These are phyloP conservation scores for Rosa chinensis DNA, from an alignment of 306 rosid species.

Conservation along the genomic window DNA sequence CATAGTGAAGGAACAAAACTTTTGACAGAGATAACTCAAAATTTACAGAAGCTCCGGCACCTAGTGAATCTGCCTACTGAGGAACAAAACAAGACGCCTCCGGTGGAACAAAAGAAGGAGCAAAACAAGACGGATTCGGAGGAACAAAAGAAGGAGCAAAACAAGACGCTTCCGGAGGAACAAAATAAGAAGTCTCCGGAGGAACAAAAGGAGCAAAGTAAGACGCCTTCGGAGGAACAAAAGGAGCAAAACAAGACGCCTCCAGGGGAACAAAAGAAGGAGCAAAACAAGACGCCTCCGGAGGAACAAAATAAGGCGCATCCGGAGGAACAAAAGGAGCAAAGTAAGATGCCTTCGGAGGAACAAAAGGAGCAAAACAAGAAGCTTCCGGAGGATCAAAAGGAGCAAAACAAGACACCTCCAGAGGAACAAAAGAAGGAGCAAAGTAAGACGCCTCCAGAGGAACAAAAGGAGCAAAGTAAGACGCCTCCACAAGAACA, in stretches of 20 bases:
- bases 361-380: not conserved
- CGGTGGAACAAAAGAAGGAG: not conserved
- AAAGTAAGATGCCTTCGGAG: too few species aligned
- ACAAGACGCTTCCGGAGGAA: not conserved
- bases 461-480: not conserved
- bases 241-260: not conserved
- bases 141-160: not conserved
- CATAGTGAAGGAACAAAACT: slow-evolving; percentile 45
- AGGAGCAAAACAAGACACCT: slow-evolving; percentile 7
- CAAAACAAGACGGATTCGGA: not conserved
- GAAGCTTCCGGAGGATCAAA: not conserved
- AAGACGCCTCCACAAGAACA: too few species aligned
- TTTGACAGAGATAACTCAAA: slow-evolving; percentile 49
- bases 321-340: not conserved
- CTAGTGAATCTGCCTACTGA: slow-evolving; percentile 31
- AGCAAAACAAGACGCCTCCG: too few species aligned
- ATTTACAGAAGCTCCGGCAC: slow-evolving; percentile 47
- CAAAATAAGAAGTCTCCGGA: not conserved
- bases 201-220: slow-evolving; percentile 5
- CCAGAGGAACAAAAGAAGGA: slow-evolving; percentile 1
- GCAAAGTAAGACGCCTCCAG: not conserved
- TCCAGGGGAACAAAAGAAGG: too few species aligned
- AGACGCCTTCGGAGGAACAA: slow-evolving; percentile 14
- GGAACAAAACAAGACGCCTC: not conserved
- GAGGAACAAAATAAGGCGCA: slow-evolving; percentile 12